A percentile compares a stretch with the other conserved stretches of the same genome.
Conservation (phyloP, 805 yeast species). For the Candida krabiensis region DNA sequence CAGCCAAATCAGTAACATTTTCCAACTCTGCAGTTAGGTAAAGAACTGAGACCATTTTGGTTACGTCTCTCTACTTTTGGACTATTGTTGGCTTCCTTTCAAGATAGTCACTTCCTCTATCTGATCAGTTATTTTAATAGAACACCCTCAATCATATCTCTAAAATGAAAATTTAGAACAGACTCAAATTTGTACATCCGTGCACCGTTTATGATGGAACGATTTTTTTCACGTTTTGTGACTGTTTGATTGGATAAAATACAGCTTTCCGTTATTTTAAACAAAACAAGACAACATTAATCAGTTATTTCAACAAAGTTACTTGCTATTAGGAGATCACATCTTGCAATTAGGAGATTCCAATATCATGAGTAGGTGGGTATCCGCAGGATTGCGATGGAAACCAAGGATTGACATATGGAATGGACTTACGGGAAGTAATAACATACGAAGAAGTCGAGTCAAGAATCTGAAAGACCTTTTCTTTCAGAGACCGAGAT, state of each 20-base stretch:
- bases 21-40: conserved; percentile 36
- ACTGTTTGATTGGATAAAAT: neutral
- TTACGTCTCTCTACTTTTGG: too few species aligned
- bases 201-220: neutral
- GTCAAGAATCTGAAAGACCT: neutral
- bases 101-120: too few species aligned
- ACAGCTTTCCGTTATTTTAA: too few species aligned
- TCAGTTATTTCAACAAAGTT: too few species aligned
- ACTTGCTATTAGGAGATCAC: too few species aligned
- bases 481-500: neutral
- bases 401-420: neutral
- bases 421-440: neutral
- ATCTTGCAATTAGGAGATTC: too few species aligned
- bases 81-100: too few species aligned
- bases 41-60: conserved; percentile 27
- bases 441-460: neutral
- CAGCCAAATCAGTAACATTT: conserved; percentile 39
- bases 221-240: neutral
- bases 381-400: neutral
- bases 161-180: too few species aligned
- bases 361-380: neutral
- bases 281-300: too few species aligned
- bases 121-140: too few species aligned
- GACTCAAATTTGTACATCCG: too few species aligned
- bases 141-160: too few species aligned